Evolutionary conservation across 2,329 filamentous ascomycete species (phyloP).

Genomic region (Grosmannia serpens): DNA sequence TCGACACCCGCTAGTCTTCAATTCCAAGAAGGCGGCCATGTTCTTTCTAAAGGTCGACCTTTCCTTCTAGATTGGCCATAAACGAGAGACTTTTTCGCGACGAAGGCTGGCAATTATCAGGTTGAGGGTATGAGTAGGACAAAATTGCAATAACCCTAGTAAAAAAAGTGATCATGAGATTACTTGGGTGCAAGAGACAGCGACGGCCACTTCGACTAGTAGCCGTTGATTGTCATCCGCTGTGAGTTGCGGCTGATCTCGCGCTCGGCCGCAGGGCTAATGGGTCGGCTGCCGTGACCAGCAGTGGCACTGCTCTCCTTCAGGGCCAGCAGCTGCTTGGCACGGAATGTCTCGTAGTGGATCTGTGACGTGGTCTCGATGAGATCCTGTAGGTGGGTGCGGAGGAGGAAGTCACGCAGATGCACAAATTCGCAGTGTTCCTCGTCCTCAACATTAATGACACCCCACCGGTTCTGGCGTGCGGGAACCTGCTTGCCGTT

Average conservation of each 20-base stretch:
- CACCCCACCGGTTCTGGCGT: conserved; percentile 97
- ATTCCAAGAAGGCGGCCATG: not conserved
- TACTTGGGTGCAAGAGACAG: not conserved
- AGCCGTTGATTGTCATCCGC: conserved; percentile 97
- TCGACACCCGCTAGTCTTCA: not conserved
- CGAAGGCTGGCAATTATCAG: not conserved
- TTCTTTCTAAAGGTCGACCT: not conserved
- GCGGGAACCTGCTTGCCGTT: conserved; percentile 95
- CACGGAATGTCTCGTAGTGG: conserved; percentile 99
- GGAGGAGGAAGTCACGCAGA: conserved; percentile 94
- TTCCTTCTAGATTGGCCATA: not conserved
- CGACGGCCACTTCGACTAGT: conserved; percentile 43
- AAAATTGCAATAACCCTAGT: not conserved
- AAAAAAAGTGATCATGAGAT: not conserved
- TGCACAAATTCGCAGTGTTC: conserved; percentile 99
- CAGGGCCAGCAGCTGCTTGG: conserved; percentile 93
- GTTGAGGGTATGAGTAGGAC: not conserved
- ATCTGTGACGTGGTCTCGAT: conserved; percentile 99
- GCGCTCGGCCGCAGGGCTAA: conserved; percentile 87
- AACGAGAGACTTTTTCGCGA: not conserved
- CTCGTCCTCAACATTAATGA: conserved; percentile 99
- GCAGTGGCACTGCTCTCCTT: conserved; percentile 89
- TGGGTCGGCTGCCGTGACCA: conserved; percentile 73
- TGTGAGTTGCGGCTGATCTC: conserved; percentile 96
- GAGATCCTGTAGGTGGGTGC: conserved; percentile 94